These are phyloP conservation scores for Fusarium verrucosum DNA, from an alignment of 2,329 filamentous ascomycete species.

Conservation along the genomic window DNA sequence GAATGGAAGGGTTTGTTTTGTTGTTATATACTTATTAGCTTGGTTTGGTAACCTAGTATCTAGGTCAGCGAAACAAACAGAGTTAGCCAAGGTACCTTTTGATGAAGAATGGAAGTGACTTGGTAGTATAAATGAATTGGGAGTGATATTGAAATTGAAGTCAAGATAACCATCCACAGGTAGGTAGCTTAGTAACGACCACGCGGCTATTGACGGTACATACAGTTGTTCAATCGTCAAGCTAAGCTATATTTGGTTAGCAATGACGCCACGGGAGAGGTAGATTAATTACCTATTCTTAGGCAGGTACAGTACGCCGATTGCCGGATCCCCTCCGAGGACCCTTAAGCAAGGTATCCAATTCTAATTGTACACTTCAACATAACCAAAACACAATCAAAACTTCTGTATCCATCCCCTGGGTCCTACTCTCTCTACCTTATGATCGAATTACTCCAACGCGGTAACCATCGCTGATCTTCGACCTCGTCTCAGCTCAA, in stretches of 20 bases:
- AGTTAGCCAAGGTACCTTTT: neutral
- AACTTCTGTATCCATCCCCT: neutral
- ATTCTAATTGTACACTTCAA: neutral
- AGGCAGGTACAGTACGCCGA: slow-evolving; percentile 36
- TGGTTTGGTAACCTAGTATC: too few relatives aligned
- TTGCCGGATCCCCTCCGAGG: slow-evolving; percentile 39
- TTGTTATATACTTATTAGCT: neutral
- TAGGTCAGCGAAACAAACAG: neutral
- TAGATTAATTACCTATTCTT: slow-evolving; percentile 27
- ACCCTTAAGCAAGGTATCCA: neutral
- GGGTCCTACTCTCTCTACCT: neutral
- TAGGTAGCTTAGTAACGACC: neutral
- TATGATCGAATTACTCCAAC: slow-evolving; percentile 27
- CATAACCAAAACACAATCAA: neutral
- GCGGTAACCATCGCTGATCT: slow-evolving; percentile 23
- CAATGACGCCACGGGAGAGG: slow-evolving; percentile 40
- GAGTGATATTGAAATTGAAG: neutral
- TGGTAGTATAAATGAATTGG: neutral
- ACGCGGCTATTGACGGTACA: slow-evolving; percentile 40
- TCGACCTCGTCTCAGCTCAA: neutral
- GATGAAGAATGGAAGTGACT: neutral
- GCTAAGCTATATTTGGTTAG: slow-evolving; percentile 9
- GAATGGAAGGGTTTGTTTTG: neutral
- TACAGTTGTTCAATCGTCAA: neutral
- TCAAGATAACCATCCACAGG: neutral